Base-by-base conservation (phyloP, 108 stramenopile genomes). In the Skeletonema costatum region DNA sequence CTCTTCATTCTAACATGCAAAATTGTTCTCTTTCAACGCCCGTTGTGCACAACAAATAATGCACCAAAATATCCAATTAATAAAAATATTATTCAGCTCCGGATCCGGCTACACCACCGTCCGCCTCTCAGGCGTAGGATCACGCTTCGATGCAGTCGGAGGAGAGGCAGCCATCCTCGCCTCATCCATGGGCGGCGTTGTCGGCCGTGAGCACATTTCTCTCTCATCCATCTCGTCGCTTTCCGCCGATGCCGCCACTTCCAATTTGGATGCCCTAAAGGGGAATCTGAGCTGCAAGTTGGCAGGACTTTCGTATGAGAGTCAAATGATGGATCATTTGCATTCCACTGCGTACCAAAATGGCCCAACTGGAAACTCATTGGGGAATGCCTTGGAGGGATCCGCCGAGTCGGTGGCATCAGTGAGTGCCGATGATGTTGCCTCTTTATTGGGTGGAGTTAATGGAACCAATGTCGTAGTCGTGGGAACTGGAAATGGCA, bases 301-400 rank as follows among this genome's bases (percentile, higher is more conserved):
- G 29, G 60, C 25, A 4, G 39, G 53, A 35, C 9, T 11, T 5
- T 69, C 73, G 8, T 74, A 90, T 65, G 92, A 93, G 60, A 90
- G 88, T 83, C 88, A 89, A 71, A 86, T 94, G 73, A 72, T 99
- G 68, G 99, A 99, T 85, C 88, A 97, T 63, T 86, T 99, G 65
- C 99, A 99, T 77, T 93, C 93, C 35, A 98, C 98, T 0, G 98
- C 98, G 51, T 99, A 93, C 75, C 93, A 93, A 50, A 67, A 46
- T 16, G 58, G 58, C 3, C 39, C 66, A 9, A 8, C n/a, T 50
- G 97, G 97, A 51, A 88, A 92, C 59, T 92, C 96, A 46, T 81
- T 99, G 59, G 99, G 97, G 36, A 86, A 95, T 51, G 97, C 97
- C 58, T 96, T 99, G 68, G 83, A 98, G 62, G 99, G 99, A 32